Percentiles rank a stretch among this genome's conserved stretches.
Conservation (phyloP, 371 early-diverging fungal genomes). For the Mortierella sp. region DNA sequence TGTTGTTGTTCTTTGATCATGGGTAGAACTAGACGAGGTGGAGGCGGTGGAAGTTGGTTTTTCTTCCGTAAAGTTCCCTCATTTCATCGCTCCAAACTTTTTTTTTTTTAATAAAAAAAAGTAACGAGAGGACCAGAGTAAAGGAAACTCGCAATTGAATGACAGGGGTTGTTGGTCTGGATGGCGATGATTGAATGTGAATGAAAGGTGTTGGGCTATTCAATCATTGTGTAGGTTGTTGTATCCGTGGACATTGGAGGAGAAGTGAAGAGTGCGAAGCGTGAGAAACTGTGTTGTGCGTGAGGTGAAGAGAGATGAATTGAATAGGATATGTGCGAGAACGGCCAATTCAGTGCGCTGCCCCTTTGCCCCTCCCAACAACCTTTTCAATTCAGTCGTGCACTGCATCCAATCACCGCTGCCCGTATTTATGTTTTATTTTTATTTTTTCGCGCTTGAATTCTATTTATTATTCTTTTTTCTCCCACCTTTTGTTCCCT, state of each 20-base stretch:
- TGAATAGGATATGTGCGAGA: not conserved
- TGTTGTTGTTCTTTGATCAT: slow-evolving; percentile 2
- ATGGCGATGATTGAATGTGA: not conserved
- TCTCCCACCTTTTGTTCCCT: not conserved
- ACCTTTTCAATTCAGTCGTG: not conserved
- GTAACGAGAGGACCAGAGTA: not conserved
- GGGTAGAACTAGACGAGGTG: not conserved
- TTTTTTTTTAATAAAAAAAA: slow-evolving; percentile 2
- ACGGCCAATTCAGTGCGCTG: no score
- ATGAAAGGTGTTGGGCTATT: no score
- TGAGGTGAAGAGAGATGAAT: not conserved
- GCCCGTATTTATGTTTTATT: not conserved
- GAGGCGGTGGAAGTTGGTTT: not conserved
- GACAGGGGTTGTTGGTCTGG: not conserved
- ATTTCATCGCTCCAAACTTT: not conserved
- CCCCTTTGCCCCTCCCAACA: no score
- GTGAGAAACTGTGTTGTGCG: not conserved
- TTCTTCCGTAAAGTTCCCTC: slow-evolving; percentile 14
- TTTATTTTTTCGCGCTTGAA: no score
- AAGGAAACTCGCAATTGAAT: not conserved
- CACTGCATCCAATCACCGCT: not conserved
- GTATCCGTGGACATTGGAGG: not conserved
- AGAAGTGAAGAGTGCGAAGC: not conserved
- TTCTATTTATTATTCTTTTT: not conserved
- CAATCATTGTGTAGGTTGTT: not conserved